Percentiles rank a stretch among this genome's conserved stretches.
Evolutionary conservation across 768 basidiomycete species (phyloP).

Genomic region (Mycena maculata): DNA sequence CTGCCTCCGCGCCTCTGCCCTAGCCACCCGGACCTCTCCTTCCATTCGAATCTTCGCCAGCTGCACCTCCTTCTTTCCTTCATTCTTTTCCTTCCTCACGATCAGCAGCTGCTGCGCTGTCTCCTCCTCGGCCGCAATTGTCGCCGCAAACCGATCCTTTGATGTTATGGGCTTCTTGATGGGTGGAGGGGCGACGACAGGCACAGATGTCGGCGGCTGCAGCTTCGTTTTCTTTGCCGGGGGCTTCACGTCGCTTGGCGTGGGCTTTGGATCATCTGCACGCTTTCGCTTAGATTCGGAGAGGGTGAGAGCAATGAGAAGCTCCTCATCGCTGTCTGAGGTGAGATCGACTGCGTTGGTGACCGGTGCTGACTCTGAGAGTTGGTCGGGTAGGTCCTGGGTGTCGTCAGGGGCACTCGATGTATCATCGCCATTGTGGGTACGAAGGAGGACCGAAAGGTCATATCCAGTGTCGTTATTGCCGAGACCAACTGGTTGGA

Average conservation of each 20-base stretch:
- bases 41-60: not conserved
- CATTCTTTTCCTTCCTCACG: constrained; percentile 1
- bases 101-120: constrained; percentile 2
- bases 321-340: not conserved
- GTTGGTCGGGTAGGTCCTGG: not conserved
- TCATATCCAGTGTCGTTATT: constrained; percentile 24
- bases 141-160: constrained; percentile 18
- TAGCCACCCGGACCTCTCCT: not conserved
- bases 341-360: not conserved
- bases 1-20: not conserved
- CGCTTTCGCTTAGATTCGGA: not conserved
- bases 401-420: constrained; percentile 12
- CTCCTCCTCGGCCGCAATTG: constrained; percentile 8
- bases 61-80: not conserved
- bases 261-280: no score
- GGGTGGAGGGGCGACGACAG: not conserved
- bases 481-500: constrained; percentile 30
- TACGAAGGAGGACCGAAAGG: not conserved
- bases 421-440: not conserved
- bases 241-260: not conserved
- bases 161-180: not conserved
- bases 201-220: not conserved
- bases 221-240: constrained; percentile 1
- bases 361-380: not conserved
- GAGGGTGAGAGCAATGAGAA: not conserved